Evolutionary conservation across 1,139 yeast genomes (phyloP), one percentile per base, ranked within the genome.

Genomic region (Zygosaccharomyces sapae): DNA sequence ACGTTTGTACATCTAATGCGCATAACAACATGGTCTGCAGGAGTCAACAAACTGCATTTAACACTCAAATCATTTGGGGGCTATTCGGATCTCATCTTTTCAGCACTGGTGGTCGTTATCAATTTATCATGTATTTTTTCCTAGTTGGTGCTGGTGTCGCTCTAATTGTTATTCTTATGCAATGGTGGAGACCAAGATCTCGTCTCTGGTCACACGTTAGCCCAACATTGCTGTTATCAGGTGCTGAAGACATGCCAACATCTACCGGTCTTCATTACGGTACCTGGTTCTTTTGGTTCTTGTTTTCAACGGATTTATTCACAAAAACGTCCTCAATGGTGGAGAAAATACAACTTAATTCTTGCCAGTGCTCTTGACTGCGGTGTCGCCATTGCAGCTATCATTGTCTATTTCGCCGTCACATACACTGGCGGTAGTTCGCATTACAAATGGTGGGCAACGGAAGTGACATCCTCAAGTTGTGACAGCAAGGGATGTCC

Each of bases 51-150:
- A 74, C 74, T 1, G 78, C 73, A 59, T 80, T 70, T 65, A 70
- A 72, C 43, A 79, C 85, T 5, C 73, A 81, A 2, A 74, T 81
- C 31, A 70, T 78, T 38, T 82, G 86, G 86, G 85, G 86, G 44
- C 76, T 77, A 7, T 75, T 80, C 53, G 85, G 84, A 1, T 81
- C 84, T 1, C 65, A 70, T 54, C 73, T 71, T 38, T 76, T 76
- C 52, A 66, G 67, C n/a, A 45, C 49, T 3, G 66, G 67, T 10
- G 55, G 61, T 30, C 50, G 69, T 12, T 73, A 73, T 53, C 69
- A 70, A 46, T 65, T 68, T 4, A 59, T 75, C 19, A 59, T 73
- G 38, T 72, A 63, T 62, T 72, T 74, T 48, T 75, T 77, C 59
- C 53, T 74, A 31, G 61, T 75, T 19, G 81, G 81, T 1, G 73